Conservation (phyloP, 371 early-diverging fungal genomes). For the Umbelopsis sp. region DNA sequence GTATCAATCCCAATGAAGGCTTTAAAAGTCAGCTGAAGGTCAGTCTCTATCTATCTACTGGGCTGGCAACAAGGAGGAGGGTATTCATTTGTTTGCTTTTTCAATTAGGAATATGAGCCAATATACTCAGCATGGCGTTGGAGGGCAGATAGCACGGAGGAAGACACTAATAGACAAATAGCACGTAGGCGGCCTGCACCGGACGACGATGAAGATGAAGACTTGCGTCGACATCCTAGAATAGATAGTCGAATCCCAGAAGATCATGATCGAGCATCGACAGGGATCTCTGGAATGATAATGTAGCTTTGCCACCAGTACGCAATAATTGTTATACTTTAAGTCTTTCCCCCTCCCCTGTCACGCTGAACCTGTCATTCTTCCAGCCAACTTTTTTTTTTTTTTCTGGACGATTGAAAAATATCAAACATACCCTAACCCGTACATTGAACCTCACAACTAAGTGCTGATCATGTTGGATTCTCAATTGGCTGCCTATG, state of each 20-base stretch:
- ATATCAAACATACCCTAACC: slow-evolving; percentile 10
- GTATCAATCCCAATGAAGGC: slow-evolving; percentile 83
- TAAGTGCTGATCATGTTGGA: slow-evolving; percentile 1
- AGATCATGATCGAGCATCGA: slow-evolving; percentile 5
- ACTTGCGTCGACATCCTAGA: slow-evolving; percentile 14
- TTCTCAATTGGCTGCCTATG: slow-evolving; percentile 9
- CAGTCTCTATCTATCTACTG: slow-evolving; percentile 16
- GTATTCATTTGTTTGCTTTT: slow-evolving; percentile 1
- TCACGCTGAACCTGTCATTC: too few relatives aligned
- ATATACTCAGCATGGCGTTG: slow-evolving; percentile 69
- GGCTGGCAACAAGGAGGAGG: background rate
- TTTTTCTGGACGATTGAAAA: too few relatives aligned
- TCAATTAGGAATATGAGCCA: slow-evolving; percentile 75
- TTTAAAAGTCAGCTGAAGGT: slow-evolving; percentile 83
- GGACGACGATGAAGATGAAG: slow-evolving; percentile 49
- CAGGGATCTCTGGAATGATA: slow-evolving; percentile 15
- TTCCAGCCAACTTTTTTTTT: background rate
- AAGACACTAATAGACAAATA: slow-evolving; percentile 44
- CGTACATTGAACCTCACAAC: background rate
- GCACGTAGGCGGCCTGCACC: slow-evolving; percentile 59
- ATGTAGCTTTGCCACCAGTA: background rate
- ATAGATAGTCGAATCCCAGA: background rate
- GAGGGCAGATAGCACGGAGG: slow-evolving; percentile 37
- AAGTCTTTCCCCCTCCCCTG: background rate
- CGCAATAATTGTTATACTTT: slow-evolving; percentile 9